Percentiles rank a stretch among this genome's conserved stretches.
These are phyloP conservation scores for Apiospora aurea DNA, from an alignment of 2,329 filamentous ascomycete species.

Conservation along the genomic window DNA sequence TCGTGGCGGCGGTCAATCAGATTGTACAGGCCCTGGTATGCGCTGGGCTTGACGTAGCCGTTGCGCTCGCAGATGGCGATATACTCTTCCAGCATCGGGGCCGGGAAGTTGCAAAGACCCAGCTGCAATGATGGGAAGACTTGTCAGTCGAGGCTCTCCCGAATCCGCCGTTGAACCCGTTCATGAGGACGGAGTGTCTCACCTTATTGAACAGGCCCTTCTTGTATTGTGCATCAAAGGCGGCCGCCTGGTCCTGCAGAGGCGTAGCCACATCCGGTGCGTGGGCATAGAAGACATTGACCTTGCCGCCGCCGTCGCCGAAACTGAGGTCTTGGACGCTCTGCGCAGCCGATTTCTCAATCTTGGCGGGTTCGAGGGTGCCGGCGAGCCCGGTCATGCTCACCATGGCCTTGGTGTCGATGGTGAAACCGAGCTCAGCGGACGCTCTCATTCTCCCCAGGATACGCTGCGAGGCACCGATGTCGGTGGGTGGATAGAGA, in stretches of 20 bases:
- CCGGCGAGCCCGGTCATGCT: constrained; percentile 8
- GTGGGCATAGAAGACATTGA: constrained; percentile 27
- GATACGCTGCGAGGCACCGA: constrained; percentile 29
- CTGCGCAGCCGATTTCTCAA: constrained; percentile 26
- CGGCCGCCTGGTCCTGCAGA: constrained; percentile 26
- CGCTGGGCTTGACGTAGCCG: constrained; percentile 29
- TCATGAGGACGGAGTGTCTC: neutral
- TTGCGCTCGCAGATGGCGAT: constrained; percentile 30
- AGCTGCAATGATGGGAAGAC: neutral
- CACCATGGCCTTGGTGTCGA: constrained; percentile 31
- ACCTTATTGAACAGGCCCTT: constrained; percentile 25
- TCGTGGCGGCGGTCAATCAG: constrained; percentile 29
- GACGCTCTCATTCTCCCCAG: constrained; percentile 26
- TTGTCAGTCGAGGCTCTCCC: neutral
- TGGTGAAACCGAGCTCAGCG: constrained; percentile 24
- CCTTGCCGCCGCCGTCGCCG: constrained; percentile 9
- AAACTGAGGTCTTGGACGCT: constrained; percentile 25
- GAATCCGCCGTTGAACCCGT: too few relatives aligned
- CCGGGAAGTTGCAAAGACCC: constrained; percentile 24
- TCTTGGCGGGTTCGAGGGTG: constrained; percentile 27
- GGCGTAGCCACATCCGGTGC: constrained; percentile 25
- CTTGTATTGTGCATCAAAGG: constrained; percentile 26
- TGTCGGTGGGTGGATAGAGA: constrained; percentile 28
- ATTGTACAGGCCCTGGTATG: constrained; percentile 31
- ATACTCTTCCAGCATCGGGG: constrained; percentile 21